Conservation (phyloP, 164 flowering plant species). For the Aristolochia californica region DNA sequence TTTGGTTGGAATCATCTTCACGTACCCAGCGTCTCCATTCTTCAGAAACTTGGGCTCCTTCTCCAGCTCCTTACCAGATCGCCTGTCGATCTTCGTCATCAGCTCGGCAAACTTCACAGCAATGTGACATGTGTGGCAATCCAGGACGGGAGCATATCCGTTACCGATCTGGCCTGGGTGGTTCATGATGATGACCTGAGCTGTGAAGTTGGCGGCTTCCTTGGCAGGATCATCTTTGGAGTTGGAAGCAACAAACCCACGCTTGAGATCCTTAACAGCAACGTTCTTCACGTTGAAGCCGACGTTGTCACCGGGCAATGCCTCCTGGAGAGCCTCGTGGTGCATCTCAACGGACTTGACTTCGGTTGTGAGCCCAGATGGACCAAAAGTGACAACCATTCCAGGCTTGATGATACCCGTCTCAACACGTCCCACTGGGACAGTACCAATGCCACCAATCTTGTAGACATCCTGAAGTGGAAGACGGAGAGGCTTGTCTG, state of each 20-base stretch:
- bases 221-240: constrained; percentile 16
- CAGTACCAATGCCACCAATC: constrained; percentile 17
- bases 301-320: constrained; percentile 7
- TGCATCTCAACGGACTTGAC: constrained; percentile 19
- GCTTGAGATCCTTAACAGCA: constrained; percentile 12
- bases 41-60: constrained; percentile 17
- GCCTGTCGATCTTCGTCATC: constrained; percentile 18
- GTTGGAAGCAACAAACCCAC: constrained; percentile 14
- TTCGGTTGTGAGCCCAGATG: constrained; percentile 17
- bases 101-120: constrained; percentile 20
- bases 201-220: constrained; percentile 18
- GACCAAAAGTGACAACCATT: constrained; percentile 7
- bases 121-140: constrained; percentile 20
- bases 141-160: constrained; percentile 15
- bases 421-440: constrained; percentile 10
- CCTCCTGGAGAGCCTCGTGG: constrained; percentile 10
- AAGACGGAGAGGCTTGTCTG: constrained; percentile 11
- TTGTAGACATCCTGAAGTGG: constrained; percentile 11
- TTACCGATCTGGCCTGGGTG: constrained; percentile 21
- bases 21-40: constrained; percentile 8
- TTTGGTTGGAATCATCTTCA: constrained; percentile 11
- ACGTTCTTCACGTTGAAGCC: constrained; percentile 9
- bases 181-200: constrained; percentile 22
- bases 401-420: constrained; percentile 11
- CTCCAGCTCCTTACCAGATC: constrained; percentile 18